Conservation (phyloP, 768 basidiomycete genomes). For the Thelephora aurantiotincta region DNA sequence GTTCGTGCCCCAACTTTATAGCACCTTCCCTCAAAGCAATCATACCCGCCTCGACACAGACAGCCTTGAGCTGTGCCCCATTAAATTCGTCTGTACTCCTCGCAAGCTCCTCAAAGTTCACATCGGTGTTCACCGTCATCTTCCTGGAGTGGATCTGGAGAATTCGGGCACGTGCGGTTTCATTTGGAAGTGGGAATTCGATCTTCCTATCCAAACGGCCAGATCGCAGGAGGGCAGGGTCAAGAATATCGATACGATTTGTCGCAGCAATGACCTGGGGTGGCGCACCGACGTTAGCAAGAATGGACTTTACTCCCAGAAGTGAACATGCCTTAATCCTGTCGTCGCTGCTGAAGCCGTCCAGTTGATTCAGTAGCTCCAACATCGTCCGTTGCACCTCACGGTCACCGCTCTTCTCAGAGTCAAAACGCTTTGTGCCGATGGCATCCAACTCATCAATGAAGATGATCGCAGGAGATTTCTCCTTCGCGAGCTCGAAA, state of each 20-base stretch:
- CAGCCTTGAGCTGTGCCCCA: constrained; percentile 92
- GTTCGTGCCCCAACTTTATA: constrained; percentile 79
- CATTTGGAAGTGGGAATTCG: constrained; percentile 94
- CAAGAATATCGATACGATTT: constrained; percentile 96
- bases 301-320: neutral
- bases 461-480: constrained; percentile 97
- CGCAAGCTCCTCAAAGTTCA: constrained; percentile 95
- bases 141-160: constrained; percentile 95
- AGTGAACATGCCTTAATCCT: constrained; percentile 74
- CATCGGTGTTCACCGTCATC: constrained; percentile 76
- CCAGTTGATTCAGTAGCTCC: constrained; percentile 34
- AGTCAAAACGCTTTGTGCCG: constrained; percentile 96
- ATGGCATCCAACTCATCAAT: constrained; percentile 99
- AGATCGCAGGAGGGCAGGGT: constrained; percentile 95
- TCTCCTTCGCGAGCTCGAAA: constrained; percentile 95
- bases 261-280: constrained; percentile 92
- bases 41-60: constrained; percentile 99
- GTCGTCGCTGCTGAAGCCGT: constrained; percentile 94
- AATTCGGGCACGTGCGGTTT: constrained; percentile 91
- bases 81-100: constrained; percentile 98
- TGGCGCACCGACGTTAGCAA: constrained; percentile 2
- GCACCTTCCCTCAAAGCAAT: constrained; percentile 92
- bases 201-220: constrained; percentile 97
- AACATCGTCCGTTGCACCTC: constrained; percentile 69
- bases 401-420: constrained; percentile 96